Evolutionary conservation across 164 flowering plant genomes (phyloP).

Genomic region (Santalum album): DNA sequence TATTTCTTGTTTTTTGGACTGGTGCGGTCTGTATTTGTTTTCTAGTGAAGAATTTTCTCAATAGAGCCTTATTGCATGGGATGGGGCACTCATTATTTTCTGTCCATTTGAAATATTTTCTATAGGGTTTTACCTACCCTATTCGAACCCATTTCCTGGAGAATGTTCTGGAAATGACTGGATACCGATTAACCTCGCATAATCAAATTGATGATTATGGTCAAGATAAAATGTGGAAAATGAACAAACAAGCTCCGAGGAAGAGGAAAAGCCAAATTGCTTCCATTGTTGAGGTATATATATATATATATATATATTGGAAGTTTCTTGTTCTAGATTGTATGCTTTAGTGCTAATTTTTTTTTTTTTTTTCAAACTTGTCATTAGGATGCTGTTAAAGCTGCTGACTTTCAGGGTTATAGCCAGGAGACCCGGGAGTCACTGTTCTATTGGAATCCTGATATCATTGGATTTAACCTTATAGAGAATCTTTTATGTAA

Average conservation of each 20-base stretch:
- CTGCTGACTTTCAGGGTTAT: constrained; percentile 58
- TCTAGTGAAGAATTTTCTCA: too few species aligned
- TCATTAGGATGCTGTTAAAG: constrained; percentile 64
- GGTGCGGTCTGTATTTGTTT: too few species aligned
- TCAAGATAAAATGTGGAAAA: constrained; percentile 78
- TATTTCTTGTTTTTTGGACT: too few species aligned
- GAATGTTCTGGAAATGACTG: constrained; percentile 72
- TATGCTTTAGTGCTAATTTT: not conserved
- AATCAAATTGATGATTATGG: constrained; percentile 98
- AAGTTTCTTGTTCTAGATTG: too few species aligned
- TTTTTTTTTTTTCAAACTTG: constrained; percentile 1
- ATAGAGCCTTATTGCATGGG: not conserved
- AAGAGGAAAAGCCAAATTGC: constrained; percentile 94
- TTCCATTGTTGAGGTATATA: constrained; percentile 85
- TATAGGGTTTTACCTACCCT: constrained; percentile 88
- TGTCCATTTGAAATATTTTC: constrained; percentile 5
- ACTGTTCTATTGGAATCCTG: constrained; percentile 90
- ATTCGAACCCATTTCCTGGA: constrained; percentile 80
- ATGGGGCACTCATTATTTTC: constrained; percentile 5
- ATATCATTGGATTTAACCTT: constrained; percentile 82
- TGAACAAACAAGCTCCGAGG: constrained; percentile 67
- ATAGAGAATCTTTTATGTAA: constrained; percentile 66
- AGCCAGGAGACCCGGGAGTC: constrained; percentile 59
- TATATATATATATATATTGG: too few species aligned
- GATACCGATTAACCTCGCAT: constrained; percentile 64